A percentile compares a stretch with the other conserved stretches of the same genome.
Conservation (phyloP, 192 early-diverging fungal species). For the Backusella morwellensis region DNA sequence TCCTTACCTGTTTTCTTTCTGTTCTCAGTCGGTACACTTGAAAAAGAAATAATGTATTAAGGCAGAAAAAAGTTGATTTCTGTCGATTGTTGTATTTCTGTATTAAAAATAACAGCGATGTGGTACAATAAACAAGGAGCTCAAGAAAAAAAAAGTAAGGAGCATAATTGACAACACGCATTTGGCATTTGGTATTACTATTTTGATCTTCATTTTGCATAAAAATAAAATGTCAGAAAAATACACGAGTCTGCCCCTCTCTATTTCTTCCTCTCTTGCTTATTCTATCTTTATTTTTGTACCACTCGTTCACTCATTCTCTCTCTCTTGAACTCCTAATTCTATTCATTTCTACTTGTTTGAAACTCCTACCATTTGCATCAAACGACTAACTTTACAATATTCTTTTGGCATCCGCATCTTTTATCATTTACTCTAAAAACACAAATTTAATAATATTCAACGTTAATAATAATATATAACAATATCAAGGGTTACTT, state of each 20-base stretch:
- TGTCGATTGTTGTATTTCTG: not conserved
- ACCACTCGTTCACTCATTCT: not conserved
- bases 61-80: not conserved
- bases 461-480: not conserved
- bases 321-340: not conserved
- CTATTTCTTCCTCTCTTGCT: not conserved
- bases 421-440: not conserved
- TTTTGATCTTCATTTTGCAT: conserved; percentile 1
- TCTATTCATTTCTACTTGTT: not conserved
- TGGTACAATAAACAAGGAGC: not conserved
- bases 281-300: not conserved
- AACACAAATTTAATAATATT: too few relatives aligned
- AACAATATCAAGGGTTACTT: not conserved
- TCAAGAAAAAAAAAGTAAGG: not conserved
- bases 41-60: not conserved
- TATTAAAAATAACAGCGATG: not conserved
- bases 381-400: not conserved
- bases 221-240: not conserved
- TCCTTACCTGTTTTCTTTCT: not conserved
- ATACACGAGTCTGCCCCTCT: not conserved
- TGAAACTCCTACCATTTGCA: not conserved
- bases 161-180: conserved; percentile 4
- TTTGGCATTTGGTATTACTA: not conserved
- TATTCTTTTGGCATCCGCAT: not conserved
- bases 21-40: not conserved